Conservation (phyloP, 805 yeast species). For the Tetrapisispora nanseiensis region DNA sequence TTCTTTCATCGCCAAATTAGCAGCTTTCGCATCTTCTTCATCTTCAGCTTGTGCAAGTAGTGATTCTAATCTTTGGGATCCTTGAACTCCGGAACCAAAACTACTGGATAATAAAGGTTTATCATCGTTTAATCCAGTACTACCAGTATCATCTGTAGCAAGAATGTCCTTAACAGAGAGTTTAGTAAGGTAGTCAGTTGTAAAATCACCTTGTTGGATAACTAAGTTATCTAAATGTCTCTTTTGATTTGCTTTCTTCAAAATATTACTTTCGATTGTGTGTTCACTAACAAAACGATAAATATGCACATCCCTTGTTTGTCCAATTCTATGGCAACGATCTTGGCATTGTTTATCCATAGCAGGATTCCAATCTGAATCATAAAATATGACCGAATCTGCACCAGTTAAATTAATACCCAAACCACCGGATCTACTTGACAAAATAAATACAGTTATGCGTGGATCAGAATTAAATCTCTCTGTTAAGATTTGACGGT, state of each 20-base stretch:
- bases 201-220: constrained; percentile 95
- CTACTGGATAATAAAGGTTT: constrained; percentile 25
- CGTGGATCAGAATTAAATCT: constrained; percentile 78
- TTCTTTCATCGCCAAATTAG: constrained; percentile 73
- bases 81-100: constrained; percentile 25
- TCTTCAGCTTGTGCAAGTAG: constrained; percentile 90
- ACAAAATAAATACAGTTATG: constrained; percentile 82
- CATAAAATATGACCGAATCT: constrained; percentile 95
- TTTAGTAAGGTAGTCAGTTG: constrained; percentile 90
- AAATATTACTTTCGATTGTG: constrained; percentile 91
- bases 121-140: constrained; percentile 29
- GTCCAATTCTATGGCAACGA: constrained; percentile 98
- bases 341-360: constrained; percentile 99
- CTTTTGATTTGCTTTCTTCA: constrained; percentile 90
- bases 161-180: constrained; percentile 77
- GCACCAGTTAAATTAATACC: constrained; percentile 98
- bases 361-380: constrained; percentile 98
- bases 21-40: constrained; percentile 84
- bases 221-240: constrained; percentile 88
- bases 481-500: constrained; percentile 89
- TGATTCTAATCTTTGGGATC: constrained; percentile 40
- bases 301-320: constrained; percentile 93
- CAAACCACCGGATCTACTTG: constrained; percentile 95
- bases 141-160: constrained; percentile 38
- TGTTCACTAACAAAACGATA: constrained; percentile 92